Evolutionary conservation across 768 basidiomycete genomes (phyloP).

Genomic region (Suillus hirtellus): DNA sequence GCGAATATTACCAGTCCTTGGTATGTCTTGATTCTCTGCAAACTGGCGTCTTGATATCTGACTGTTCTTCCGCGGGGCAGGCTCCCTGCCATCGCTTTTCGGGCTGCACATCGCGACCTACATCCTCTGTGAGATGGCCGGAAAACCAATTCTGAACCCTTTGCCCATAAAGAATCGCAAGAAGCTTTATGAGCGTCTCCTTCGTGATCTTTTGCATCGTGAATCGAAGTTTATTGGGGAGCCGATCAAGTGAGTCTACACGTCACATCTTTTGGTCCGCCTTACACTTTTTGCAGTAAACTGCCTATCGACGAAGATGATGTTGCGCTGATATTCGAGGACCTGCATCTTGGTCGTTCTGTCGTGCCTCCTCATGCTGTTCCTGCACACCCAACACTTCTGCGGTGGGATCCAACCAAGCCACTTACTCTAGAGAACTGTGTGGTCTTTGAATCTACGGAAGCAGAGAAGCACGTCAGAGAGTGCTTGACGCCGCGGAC

Average conservation of each 20-base stretch:
- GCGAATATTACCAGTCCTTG: constrained; percentile 89
- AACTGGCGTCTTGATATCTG: background rate
- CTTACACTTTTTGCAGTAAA: constrained; percentile 44
- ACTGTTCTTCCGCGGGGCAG: constrained; percentile 16
- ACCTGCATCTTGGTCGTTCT: constrained; percentile 78
- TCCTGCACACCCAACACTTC: constrained; percentile 68
- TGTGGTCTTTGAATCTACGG: constrained; percentile 77
- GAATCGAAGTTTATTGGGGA: constrained; percentile 69
- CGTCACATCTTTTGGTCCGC: background rate
- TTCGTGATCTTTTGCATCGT: constrained; percentile 71
- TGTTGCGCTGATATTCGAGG: constrained; percentile 82
- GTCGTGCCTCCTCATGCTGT: constrained; percentile 77
- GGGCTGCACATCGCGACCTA: constrained; percentile 90
- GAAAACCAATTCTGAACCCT: constrained; percentile 80
- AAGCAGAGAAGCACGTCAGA: constrained; percentile 66
- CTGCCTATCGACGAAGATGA: constrained; percentile 84
- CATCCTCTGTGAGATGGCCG: constrained; percentile 82
- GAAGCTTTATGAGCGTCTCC: constrained; percentile 80
- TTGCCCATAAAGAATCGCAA: constrained; percentile 82
- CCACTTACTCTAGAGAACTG: constrained; percentile 79
- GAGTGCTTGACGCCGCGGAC: constrained; percentile 40
- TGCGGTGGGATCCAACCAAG: constrained; percentile 74
- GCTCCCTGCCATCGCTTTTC: constrained; percentile 84
- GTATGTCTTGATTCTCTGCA: constrained; percentile 37
- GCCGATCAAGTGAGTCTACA: constrained; percentile 54